Base-by-base conservation (phyloP, 306 rosid species). In the Castanospermum australe region DNA sequence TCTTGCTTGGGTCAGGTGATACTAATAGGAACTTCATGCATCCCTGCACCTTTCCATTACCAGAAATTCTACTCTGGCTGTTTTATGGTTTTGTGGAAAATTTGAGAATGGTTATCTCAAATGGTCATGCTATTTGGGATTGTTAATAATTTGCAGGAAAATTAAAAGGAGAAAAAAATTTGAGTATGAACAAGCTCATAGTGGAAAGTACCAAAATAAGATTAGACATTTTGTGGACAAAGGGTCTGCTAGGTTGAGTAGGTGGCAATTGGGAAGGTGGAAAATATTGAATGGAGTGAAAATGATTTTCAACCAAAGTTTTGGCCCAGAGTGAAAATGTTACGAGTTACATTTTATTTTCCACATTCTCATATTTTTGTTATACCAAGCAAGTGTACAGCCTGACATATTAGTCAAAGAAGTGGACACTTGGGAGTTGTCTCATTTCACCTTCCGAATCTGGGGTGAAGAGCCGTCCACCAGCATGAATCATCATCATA, bases 1-100 rank as follows among this genome's bases (percentile, higher is more conserved):
- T 92, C 85, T 45, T 88, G 67, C 89, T 92, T 69, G 92, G 94
- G 9, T 83, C 94, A 68, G 94, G 96, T 89, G 76, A 67, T 33
- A 4, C 5, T 25, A 20, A 5, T 55, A 28, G 61, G 33, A 54
- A 28, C 17, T 39, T 72, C 48, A 28, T 24, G 55, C 39, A 51
- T 41, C 52, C 39, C 24, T 32, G 67, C 56, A 56, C 50, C 55
- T 18, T 39, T n/a, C 28, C 32, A 6, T 21, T 44, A 12, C 38
- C 10, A n/a, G 44, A 67, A 56, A 55, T 41, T 14, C 55, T 77
- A 5, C 57, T 77, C 21, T 24, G 39, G 24, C 12, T 36, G 14
- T 66, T 35, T 51, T 50, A 18, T 50, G 17, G 28, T 39, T 54
- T 54, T 39, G 15, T 14, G 44, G 55, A 33, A 63, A 62, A 33